A percentile compares a stretch with the other conserved stretches of the same genome.
These are phyloP conservation scores for Populus ilicifolia DNA, from an alignment of 345 rosid genomes.

Conservation along the genomic window DNA sequence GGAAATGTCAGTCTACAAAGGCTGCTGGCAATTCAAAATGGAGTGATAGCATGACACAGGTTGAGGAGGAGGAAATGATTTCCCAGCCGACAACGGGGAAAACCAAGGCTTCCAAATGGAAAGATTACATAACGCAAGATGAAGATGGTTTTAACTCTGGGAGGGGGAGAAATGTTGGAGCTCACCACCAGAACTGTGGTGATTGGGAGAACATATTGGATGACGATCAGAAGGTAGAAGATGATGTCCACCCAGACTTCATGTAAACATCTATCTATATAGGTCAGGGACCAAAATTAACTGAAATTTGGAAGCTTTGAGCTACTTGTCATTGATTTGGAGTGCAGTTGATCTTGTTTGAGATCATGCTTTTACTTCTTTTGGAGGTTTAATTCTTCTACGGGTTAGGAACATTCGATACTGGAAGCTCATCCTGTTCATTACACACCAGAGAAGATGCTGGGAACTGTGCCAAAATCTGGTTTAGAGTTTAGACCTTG, in stretches of 20 bases:
- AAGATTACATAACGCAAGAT: constrained; percentile 32
- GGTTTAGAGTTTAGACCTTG: too few species aligned
- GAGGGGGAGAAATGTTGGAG: constrained; percentile 3
- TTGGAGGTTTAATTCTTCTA: too few species aligned
- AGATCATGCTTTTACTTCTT: too few species aligned
- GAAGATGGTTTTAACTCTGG: constrained; percentile 1
- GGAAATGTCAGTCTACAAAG: not conserved
- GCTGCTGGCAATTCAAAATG: constrained; percentile 14
- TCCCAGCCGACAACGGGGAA: not conserved
- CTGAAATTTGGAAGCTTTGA: not conserved
- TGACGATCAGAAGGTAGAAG: constrained; percentile 47
- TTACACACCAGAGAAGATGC: too few species aligned
- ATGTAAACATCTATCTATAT: constrained; percentile 12
- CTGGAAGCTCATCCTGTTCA: too few species aligned
- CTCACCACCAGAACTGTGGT: constrained; percentile 10
- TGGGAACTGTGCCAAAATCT: too few species aligned
- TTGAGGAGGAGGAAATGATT: constrained; percentile 6
- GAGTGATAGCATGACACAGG: constrained; percentile 17
- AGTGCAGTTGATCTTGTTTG: not conserved
- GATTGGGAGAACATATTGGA: constrained; percentile 20
- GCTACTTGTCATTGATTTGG: not conserved
- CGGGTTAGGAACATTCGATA: too few species aligned
- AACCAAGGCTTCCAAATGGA: constrained; percentile 43
- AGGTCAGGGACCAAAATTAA: not conserved
- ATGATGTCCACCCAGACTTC: constrained; percentile 71